A percentile compares a stretch with the other conserved stretches of the same genome.
Conservation (phyloP, 495 filamentous ascomycete genomes). For the Tuber calosporum region DNA sequence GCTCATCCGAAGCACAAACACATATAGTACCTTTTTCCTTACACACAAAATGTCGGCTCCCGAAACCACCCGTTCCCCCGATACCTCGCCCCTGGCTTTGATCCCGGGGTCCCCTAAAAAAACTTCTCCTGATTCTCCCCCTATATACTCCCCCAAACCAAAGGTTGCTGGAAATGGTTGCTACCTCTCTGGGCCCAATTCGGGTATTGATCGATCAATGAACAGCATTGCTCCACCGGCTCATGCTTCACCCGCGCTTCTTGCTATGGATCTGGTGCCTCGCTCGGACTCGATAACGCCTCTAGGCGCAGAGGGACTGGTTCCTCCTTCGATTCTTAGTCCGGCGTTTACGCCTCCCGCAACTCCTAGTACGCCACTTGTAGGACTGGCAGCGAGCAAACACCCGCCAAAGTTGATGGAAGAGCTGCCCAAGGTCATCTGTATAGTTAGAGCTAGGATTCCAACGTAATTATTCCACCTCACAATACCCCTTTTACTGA, state of each 20-base stretch:
- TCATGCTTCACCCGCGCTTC: conserved; percentile 23
- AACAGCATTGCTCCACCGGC: conserved; percentile 15
- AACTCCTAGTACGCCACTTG: conserved; percentile 60
- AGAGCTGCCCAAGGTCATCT: conserved; percentile 65
- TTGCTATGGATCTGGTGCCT: conserved; percentile 11
- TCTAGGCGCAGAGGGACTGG: conserved; percentile 6
- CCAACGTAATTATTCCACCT: conserved; percentile 50
- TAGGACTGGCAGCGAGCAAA: conserved; percentile 48
- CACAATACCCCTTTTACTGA: neutral
- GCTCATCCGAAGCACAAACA: neutral
- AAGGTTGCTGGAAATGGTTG: neutral
- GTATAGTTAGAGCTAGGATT: conserved; percentile 75
- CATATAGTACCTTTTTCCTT: neutral
- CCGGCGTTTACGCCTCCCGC: conserved; percentile 72
- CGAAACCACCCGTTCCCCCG: neutral
- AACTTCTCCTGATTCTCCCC: neutral
- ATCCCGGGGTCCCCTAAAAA: neutral
- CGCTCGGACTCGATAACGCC: conserved; percentile 13
- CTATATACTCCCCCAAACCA: conserved; percentile 1
- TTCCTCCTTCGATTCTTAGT: conserved; percentile 47
- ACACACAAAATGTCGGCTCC: neutral
- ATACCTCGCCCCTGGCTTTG: neutral
- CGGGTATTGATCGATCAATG: neutral
- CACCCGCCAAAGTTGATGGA: conserved; percentile 59
- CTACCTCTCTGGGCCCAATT: neutral